Evolutionary conservation across 2,329 filamentous ascomycete genomes (phyloP).

Genomic region (Diaporthe humulicola): DNA sequence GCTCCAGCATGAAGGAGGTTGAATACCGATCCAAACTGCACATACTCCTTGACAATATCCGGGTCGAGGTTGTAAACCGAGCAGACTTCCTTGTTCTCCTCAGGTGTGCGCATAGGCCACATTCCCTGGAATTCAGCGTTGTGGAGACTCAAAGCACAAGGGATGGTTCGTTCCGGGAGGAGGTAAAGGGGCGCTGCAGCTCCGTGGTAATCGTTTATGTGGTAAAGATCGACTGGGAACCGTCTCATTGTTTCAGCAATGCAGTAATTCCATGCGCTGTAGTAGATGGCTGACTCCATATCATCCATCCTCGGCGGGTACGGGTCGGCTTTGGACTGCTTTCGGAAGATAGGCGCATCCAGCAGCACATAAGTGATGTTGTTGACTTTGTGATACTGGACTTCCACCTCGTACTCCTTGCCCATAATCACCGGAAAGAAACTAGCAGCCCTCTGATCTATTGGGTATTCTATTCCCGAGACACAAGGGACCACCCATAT

Average conservation of each 20-base stretch:
- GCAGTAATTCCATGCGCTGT: slow-evolving; percentile 79
- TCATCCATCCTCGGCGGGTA: slow-evolving; percentile 79
- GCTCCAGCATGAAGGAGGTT: slow-evolving; percentile 76
- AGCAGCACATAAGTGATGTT: slow-evolving; percentile 79
- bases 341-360: slow-evolving; percentile 75
- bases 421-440: slow-evolving; percentile 74
- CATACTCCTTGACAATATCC: slow-evolving; percentile 69
- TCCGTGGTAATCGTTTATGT: slow-evolving; percentile 54
- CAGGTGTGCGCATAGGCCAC: slow-evolving; percentile 74
- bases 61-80: slow-evolving; percentile 73
- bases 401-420: slow-evolving; percentile 70
- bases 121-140: slow-evolving; percentile 79
- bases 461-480: slow-evolving; percentile 73
- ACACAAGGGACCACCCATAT: slow-evolving; percentile 76
- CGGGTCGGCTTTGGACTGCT: slow-evolving; percentile 72
- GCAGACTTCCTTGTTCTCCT: slow-evolving; percentile 74
- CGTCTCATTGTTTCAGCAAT: slow-evolving; percentile 73
- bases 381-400: slow-evolving; percentile 72
- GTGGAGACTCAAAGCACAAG: slow-evolving; percentile 74
- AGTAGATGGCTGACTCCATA: slow-evolving; percentile 76
- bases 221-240: slow-evolving; percentile 60
- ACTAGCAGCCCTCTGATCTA: slow-evolving; percentile 69
- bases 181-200: slow-evolving; percentile 71
- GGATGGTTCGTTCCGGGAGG: slow-evolving; percentile 69
- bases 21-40: slow-evolving; percentile 78